These are phyloP conservation scores for Sphenostylis stenocarpa DNA, from an alignment of 306 rosid genomes.

Conservation along the genomic window DNA sequence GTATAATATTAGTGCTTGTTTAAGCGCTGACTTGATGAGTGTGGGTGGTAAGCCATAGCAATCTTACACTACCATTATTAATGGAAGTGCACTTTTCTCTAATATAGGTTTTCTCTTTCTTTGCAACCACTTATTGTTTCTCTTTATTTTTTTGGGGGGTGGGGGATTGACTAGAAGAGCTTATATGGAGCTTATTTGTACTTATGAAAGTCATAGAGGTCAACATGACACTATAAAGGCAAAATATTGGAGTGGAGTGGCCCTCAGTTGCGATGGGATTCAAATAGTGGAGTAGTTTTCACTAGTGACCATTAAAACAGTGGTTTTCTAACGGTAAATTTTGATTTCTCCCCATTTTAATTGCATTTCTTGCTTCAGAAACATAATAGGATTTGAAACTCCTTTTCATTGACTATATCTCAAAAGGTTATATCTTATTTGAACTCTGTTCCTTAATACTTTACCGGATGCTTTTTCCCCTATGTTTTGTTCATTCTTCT, in stretches of 20 bases:
- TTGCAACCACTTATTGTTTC: background rate
- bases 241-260: background rate
- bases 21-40: conserved; percentile 35
- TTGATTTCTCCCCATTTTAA: background rate
- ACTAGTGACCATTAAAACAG: background rate
- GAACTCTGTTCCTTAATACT: background rate
- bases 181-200: background rate
- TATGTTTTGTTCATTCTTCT: background rate
- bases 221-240: background rate
- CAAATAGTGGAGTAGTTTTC: background rate
- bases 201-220: background rate
- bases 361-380: background rate
- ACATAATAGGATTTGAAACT: background rate
- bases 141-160: background rate
- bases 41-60: background rate
- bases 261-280: background rate
- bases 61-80: background rate
- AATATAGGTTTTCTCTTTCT: background rate
- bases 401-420: background rate
- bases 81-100: background rate
- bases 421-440: background rate
- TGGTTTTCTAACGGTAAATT: background rate
- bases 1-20: conserved; percentile 7
- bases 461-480: background rate
- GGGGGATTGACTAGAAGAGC: background rate